A percentile compares a stretch with the other conserved stretches of the same genome.
phyloP scores from a whole-genome alignment of 805 yeast genomes.

The baker's yeast (Saccharomyces cerevisiae) region DNA sequence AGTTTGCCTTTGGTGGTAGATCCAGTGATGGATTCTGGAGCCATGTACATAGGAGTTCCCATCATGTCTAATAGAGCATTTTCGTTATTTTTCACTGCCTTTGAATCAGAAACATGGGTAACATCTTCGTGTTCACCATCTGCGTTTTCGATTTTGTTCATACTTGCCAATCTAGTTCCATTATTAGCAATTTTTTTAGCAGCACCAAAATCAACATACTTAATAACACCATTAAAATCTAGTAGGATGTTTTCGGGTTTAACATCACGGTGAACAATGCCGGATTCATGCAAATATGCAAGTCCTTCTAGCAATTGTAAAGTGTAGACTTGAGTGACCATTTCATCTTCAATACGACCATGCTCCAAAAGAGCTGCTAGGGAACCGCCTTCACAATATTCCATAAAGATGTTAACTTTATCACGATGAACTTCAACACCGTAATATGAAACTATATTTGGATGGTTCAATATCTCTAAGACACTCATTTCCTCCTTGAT shows the following conservation, averaged over 20 bases:
- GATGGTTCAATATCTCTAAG: constrained; percentile 88
- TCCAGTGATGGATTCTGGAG: constrained; percentile 93
- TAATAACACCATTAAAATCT: constrained; percentile 87
- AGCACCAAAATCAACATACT: constrained; percentile 96
- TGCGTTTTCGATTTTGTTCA: constrained; percentile 2
- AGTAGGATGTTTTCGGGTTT: constrained; percentile 89
- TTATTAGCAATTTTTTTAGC: constrained; percentile 77
- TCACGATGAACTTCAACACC: constrained; percentile 98
- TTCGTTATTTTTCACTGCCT: constrained; percentile 5
- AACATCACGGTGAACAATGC: constrained; percentile 90
- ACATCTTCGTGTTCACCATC: not conserved
- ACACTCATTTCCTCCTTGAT: constrained; percentile 96
- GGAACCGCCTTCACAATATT: constrained; percentile 93
- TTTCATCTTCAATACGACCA: constrained; percentile 92
- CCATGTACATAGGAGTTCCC: constrained; percentile 99
- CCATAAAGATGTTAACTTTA: constrained; percentile 93
- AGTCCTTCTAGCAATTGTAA: constrained; percentile 91
- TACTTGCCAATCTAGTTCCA: constrained; percentile 32
- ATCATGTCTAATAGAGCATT: constrained; percentile 34
- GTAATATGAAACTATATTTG: constrained; percentile 90
- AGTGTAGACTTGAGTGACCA: constrained; percentile 82
- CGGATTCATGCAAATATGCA: constrained; percentile 88
- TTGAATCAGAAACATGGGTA: not conserved
- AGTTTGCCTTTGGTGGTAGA: constrained; percentile 35
- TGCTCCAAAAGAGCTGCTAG: constrained; percentile 76